Conservation (phyloP, 768 basidiomycete genomes). For the Leccinum boreale region DNA sequence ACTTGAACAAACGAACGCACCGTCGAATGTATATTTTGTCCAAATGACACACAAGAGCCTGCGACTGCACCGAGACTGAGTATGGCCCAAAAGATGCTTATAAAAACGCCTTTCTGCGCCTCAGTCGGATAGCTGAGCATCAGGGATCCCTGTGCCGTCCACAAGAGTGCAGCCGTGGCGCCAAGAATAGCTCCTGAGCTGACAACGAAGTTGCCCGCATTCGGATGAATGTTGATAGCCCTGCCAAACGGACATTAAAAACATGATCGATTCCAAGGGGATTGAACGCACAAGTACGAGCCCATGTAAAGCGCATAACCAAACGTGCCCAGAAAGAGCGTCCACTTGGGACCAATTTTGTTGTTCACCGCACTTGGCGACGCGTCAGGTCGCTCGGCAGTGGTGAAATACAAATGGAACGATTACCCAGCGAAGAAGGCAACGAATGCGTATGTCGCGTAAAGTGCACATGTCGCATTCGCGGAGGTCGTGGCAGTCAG, state of each 20-base stretch:
- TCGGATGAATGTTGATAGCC: constrained; percentile 55
- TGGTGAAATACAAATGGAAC: neutral
- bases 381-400: neutral
- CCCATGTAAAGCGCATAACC: constrained; percentile 77
- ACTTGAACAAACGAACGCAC: constrained; percentile 33
- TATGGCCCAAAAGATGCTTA: constrained; percentile 76
- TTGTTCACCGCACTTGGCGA: constrained; percentile 69
- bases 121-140: constrained; percentile 84
- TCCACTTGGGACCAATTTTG: constrained; percentile 64
- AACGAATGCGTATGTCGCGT: constrained; percentile 53
- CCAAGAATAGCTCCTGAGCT: constrained; percentile 74
- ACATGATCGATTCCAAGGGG: neutral
- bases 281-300: constrained; percentile 54
- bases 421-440: constrained; percentile 67
- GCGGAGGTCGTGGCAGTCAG: constrained; percentile 61
- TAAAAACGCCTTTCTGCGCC: constrained; percentile 66
- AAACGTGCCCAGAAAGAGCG: constrained; percentile 65
- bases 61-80: constrained; percentile 79
- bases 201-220: constrained; percentile 61
- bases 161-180: constrained; percentile 65
- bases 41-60: constrained; percentile 71
- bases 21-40: constrained; percentile 59
- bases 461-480: constrained; percentile 67
- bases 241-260: no score
- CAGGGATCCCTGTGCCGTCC: constrained; percentile 80